phyloP scores from a whole-genome alignment of 2,329 filamentous ascomycete genomes.

The Trichoderma hamatum region DNA sequence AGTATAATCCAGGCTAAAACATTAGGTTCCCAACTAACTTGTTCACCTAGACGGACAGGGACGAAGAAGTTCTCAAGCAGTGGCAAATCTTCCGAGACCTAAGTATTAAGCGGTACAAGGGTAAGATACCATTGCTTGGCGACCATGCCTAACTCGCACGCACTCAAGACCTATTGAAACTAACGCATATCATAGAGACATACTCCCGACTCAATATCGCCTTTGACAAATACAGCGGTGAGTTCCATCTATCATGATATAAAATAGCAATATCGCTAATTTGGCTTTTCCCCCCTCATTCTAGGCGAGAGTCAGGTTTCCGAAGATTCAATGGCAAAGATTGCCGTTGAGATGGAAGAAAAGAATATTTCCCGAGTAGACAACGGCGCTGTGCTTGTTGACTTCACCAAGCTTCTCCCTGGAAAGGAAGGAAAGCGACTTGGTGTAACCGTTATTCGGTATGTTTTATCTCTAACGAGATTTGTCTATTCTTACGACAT shows the following conservation, averaged over 20 bases:
- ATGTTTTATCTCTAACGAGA: neutral
- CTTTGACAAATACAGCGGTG: constrained; percentile 65
- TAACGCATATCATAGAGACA: constrained; percentile 46
- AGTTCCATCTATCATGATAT: neutral
- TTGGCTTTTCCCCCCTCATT: neutral
- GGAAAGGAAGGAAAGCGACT: constrained; percentile 70
- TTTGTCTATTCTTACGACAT: neutral
- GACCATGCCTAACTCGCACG: neutral
- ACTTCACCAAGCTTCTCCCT: constrained; percentile 69
- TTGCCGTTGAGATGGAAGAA: constrained; percentile 64
- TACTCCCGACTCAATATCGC: constrained; percentile 72
- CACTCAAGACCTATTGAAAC: neutral
- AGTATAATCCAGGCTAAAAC: neutral
- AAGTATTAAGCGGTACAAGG: constrained; percentile 67
- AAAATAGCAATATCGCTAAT: constrained; percentile 2
- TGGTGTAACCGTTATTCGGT: constrained; percentile 68
- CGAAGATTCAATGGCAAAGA: constrained; percentile 66
- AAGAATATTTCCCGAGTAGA: constrained; percentile 69
- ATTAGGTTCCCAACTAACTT: neutral
- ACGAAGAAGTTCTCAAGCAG: constrained; percentile 60
- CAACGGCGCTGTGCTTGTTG: constrained; percentile 71
- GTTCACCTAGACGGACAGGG: constrained; percentile 56
- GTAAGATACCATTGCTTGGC: constrained; percentile 19
- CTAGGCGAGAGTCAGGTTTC: constrained; percentile 75
- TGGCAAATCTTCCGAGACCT: constrained; percentile 70